Evolutionary conservation across 208 protist species (phyloP).

Genomic region (Acanthamoeba royreba): DNA sequence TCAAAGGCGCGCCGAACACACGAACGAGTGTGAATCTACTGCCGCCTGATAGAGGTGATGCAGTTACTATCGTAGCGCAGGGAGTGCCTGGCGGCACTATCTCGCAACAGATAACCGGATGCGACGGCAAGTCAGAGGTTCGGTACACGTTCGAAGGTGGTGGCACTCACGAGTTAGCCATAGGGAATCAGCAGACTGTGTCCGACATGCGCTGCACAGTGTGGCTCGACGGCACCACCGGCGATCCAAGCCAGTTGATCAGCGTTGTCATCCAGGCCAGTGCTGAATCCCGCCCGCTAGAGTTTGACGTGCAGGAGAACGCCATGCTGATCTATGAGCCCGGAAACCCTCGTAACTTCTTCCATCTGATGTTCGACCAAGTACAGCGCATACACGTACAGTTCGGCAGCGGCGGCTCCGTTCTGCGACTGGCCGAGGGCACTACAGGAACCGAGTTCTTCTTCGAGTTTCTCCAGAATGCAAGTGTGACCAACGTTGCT

Average conservation of each 20-base stretch:
- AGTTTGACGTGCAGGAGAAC: slow-evolving; percentile 34
- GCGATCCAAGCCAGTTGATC: neutral
- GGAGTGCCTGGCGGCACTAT: slow-evolving; percentile 19
- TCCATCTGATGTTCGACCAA: slow-evolving; percentile 36
- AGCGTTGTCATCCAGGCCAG: neutral
- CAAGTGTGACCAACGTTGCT: neutral
- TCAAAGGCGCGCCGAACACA: neutral
- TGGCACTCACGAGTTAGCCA: neutral
- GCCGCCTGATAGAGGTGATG: neutral
- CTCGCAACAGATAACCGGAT: slow-evolving; percentile 1
- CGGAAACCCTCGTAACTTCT: neutral
- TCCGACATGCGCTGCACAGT: neutral
- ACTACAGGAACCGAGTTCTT: neutral
- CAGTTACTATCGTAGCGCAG: neutral
- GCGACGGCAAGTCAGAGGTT: slow-evolving; percentile 27
- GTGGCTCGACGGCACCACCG: neutral
- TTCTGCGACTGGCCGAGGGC: neutral
- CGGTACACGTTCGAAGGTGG: neutral
- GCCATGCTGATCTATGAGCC: neutral
- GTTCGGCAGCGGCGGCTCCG: neutral
- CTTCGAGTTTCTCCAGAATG: neutral
- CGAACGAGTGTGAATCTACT: neutral
- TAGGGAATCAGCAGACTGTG: neutral
- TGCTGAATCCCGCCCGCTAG: neutral
- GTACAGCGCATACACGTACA: neutral